phyloP scores from a whole-genome alignment of 495 filamentous ascomycete genomes.

The Aspergillus panamensis region DNA sequence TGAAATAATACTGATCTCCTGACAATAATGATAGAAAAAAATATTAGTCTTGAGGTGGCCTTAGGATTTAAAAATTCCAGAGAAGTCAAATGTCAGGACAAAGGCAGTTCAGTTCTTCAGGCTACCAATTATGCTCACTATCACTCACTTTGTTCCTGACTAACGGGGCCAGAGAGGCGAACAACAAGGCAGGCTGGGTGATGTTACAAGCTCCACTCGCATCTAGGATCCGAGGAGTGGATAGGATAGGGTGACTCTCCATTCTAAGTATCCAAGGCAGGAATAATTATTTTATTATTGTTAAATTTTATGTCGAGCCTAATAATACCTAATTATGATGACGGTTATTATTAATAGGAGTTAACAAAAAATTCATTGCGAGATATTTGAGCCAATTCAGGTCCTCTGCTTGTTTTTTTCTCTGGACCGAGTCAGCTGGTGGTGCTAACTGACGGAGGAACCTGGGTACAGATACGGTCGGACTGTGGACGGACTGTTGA shows the following conservation, averaged over 20 bases:
- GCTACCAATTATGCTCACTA: constrained; percentile 3
- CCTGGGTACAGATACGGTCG: constrained; percentile 1
- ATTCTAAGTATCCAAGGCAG: not conserved
- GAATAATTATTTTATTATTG: no score
- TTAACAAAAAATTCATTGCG: no score
- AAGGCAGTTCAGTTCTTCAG: constrained; percentile 3
- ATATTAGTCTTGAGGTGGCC: not conserved
- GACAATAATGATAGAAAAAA: not conserved
- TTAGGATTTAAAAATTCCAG: not conserved
- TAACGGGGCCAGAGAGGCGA: constrained; percentile 15
- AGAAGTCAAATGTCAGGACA: not conserved
- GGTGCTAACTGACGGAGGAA: not conserved
- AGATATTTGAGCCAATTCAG: not conserved
- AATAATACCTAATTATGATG: no score
- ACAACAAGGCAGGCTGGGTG: constrained; percentile 15
- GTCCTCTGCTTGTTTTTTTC: not conserved
- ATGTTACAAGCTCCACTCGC: constrained; percentile 24
- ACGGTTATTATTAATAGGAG: no score
- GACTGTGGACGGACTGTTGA: not conserved
- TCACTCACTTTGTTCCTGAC: constrained; percentile 21
- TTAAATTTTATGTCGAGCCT: no score
- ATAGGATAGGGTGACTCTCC: not conserved
- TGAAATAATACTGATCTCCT: constrained; percentile 4
- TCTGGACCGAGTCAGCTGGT: not conserved
- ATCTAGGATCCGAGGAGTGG: constrained; percentile 21